Evolutionary conservation across 192 early-diverging fungal species (phyloP), one percentile per base, ranked within the genome.

Genomic region (Gigaspora rosea): DNA sequence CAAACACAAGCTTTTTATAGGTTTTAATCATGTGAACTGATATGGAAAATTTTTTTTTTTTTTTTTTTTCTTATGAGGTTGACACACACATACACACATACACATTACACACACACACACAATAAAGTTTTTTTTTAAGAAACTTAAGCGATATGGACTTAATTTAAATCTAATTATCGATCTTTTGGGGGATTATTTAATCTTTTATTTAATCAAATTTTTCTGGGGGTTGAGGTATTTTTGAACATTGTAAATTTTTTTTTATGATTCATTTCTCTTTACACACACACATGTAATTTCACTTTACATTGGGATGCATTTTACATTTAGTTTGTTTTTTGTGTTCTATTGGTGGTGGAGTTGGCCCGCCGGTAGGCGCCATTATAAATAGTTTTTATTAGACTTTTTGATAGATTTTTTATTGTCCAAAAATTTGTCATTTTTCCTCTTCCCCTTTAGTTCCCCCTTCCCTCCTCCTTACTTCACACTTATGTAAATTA

Each of bases 341-440:
- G 59, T 62, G 59, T 62, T 62, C 59, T 62, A 62, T 62, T 62
- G 59, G 59, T 62, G 59, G 59, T 62, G 59, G 59, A 62, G 33
- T 62, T 58, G 22, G 59, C 33, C 59, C 59, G 59, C 59, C 59
- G 59, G 59, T 62, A 27, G 59, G 27, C 27, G 59, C 27, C 59
- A 62, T 33, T 62, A 41, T 41, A 41, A 41, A 41, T 41, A 41
- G 3, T 41, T 41, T 41, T 41, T 41, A 41, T 41, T 41, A 41
- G 41, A 41, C 3, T 41, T 41, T 41, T 41, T 41, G 41, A 41
- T 41, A 41, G 41, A 41, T 41, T 41, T 41, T 41, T 41, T 41
- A 6, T 41, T 41, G 41, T 41, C 41, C 7, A 41, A 41, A 41
- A 41, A 41, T 41, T 41, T 41, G 41, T 3, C 7, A 41, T 7